Percentiles rank a stretch among this genome's conserved stretches.
Conservation (phyloP, 2,329 filamentous ascomycete species). For the Furcasterigmium sp. region DNA sequence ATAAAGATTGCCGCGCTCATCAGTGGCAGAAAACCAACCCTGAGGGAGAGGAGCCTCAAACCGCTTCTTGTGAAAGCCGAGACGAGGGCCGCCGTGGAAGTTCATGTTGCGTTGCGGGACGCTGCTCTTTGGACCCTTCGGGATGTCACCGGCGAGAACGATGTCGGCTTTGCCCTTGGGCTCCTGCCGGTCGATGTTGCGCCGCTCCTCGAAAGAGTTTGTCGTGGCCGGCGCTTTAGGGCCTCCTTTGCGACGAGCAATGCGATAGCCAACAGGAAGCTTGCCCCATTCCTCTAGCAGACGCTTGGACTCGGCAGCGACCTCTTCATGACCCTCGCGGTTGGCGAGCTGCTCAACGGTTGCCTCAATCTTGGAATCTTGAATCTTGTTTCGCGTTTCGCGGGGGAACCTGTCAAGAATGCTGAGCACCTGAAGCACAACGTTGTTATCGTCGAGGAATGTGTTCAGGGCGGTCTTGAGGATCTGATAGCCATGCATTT, state of each 20-base stretch:
- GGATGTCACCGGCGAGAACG: slow-evolving; percentile 44
- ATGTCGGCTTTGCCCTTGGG: slow-evolving; percentile 28
- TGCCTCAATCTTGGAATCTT: slow-evolving; percentile 89
- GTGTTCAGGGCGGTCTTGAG: slow-evolving; percentile 79
- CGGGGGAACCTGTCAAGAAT: slow-evolving; percentile 86
- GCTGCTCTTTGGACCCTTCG: slow-evolving; percentile 57
- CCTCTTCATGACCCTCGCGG: slow-evolving; percentile 65
- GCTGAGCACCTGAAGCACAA: slow-evolving; percentile 82
- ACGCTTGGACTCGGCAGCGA: slow-evolving; percentile 64
- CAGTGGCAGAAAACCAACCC: slow-evolving; percentile 81
- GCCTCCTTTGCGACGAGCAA: slow-evolving; percentile 83
- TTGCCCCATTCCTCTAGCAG: slow-evolving; percentile 84
- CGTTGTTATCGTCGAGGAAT: slow-evolving; percentile 85
- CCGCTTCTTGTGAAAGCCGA: slow-evolving; percentile 49
- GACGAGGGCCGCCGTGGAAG: slow-evolving; percentile 37
- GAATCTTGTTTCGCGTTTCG: slow-evolving; percentile 93
- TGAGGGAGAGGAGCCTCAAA: slow-evolving; percentile 57
- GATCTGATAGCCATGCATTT: slow-evolving; percentile 96
- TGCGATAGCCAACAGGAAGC: slow-evolving; percentile 85
- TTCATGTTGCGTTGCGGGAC: slow-evolving; percentile 46
- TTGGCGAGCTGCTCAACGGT: slow-evolving; percentile 63
- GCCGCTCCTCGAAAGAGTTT: slow-evolving; percentile 59
- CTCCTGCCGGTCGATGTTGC: slow-evolving; percentile 39
- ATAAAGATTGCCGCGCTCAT: slow-evolving; percentile 68
- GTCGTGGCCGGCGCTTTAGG: slow-evolving; percentile 46